phyloP scores from a whole-genome alignment of 352 stramenopile genomes.

The Pythium folliculosum region DNA sequence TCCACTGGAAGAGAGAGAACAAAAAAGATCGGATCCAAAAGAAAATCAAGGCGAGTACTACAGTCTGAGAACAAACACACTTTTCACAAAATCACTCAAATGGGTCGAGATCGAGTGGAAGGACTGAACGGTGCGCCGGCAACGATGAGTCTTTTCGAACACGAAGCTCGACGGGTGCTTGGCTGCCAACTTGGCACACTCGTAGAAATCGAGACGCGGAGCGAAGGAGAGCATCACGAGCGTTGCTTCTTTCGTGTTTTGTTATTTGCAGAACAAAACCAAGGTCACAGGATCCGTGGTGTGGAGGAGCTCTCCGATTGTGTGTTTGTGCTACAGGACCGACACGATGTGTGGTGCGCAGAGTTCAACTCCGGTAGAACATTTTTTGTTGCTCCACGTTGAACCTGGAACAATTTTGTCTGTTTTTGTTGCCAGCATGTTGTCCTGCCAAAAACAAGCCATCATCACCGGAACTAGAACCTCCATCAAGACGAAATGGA shows the following conservation, averaged over 20 bases:
- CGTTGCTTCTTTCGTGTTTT: background rate
- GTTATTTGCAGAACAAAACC: background rate
- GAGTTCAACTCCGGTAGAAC: background rate
- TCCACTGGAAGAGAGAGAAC: too few relatives aligned
- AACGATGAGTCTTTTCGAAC: background rate
- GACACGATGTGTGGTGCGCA: background rate
- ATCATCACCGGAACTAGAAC: background rate
- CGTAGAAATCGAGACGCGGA: background rate
- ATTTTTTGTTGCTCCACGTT: conserved; percentile 1
- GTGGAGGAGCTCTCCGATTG: too few relatives aligned
- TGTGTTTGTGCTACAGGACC: too few relatives aligned
- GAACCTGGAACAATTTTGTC: conserved; percentile 7
- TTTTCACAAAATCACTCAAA: background rate
- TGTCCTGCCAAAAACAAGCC: background rate
- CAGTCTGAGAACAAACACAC: background rate
- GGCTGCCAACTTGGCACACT: too few relatives aligned
- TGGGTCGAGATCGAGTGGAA: background rate
- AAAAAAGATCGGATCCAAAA: conserved; percentile 1
- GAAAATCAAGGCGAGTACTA: conserved; percentile 1
- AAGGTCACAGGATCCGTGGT: background rate
- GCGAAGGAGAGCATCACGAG: background rate
- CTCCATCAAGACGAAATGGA: background rate
- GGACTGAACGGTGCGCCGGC: background rate
- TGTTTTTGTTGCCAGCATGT: background rate
- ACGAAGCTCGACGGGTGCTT: background rate